phyloP scores from a whole-genome alignment of 2,329 filamentous ascomycete genomes.

The Monascus ruber region DNA sequence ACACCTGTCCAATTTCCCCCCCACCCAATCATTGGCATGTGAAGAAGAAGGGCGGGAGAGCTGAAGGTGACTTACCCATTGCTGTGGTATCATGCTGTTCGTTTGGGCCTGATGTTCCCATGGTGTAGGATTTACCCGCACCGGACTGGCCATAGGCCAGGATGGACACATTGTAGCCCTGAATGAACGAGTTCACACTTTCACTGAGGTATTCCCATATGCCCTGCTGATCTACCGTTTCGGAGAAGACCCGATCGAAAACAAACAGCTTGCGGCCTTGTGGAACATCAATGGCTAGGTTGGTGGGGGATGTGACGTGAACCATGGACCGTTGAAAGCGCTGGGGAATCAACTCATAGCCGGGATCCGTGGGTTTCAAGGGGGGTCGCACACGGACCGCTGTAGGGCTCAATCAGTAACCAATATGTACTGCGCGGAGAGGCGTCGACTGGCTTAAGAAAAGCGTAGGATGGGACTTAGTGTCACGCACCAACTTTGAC shows the following conservation, averaged over 20 bases:
- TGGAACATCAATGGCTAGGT: slow-evolving; percentile 75
- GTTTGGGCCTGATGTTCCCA: slow-evolving; percentile 81
- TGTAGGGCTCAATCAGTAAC: slow-evolving; percentile 29
- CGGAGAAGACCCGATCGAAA: slow-evolving; percentile 86
- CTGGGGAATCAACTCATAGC: slow-evolving; percentile 89
- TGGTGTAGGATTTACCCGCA: slow-evolving; percentile 95
- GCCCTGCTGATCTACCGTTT: slow-evolving; percentile 74
- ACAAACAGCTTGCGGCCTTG: slow-evolving; percentile 92
- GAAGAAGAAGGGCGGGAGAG: slow-evolving; percentile 3
- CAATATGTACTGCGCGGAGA: not conserved
- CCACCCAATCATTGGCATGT: not conserved
- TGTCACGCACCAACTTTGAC: slow-evolving; percentile 83
- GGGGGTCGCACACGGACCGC: slow-evolving; percentile 88
- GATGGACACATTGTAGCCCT: slow-evolving; percentile 97
- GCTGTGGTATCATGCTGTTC: slow-evolving; percentile 60
- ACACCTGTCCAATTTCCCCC: slow-evolving; percentile 53
- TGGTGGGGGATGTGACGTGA: slow-evolving; percentile 76
- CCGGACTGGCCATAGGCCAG: slow-evolving; percentile 96
- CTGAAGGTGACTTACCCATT: slow-evolving; percentile 56
- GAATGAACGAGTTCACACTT: slow-evolving; percentile 77
- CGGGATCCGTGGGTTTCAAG: slow-evolving; percentile 70
- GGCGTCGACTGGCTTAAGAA: not conserved
- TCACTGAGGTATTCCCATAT: slow-evolving; percentile 91
- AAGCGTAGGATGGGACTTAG: slow-evolving; percentile 1
- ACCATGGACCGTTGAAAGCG: slow-evolving; percentile 90